Evolutionary conservation across 257 asterid species (phyloP).

Genomic region (Verbascum thapsus): DNA sequence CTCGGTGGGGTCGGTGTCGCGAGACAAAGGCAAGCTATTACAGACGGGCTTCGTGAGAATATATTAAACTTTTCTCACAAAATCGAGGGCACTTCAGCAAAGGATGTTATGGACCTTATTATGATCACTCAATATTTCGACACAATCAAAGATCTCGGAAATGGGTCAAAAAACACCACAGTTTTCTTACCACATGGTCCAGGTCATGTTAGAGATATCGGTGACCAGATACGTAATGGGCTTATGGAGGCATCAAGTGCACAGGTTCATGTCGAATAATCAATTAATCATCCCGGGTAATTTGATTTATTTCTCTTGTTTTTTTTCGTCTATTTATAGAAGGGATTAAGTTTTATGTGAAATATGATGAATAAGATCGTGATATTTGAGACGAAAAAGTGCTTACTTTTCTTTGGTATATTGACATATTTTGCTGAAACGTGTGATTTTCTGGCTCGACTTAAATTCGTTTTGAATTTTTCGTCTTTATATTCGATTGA

Average conservation of each 20-base stretch:
- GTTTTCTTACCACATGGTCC: slow-evolving; percentile 96
- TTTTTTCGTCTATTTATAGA: too few relatives aligned
- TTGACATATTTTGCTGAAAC: too few relatives aligned
- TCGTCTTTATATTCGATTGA: too few relatives aligned
- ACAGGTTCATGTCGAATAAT: slow-evolving; percentile 36
- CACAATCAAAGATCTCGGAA: slow-evolving; percentile 94
- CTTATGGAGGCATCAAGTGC: slow-evolving; percentile 83
- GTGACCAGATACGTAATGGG: slow-evolving; percentile 92
- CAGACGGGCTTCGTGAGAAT: slow-evolving; percentile 92
- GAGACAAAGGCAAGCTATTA: slow-evolving; percentile 96
- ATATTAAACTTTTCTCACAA: slow-evolving; percentile 87
- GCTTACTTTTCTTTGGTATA: too few relatives aligned
- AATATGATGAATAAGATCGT: too few relatives aligned
- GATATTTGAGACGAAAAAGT: too few relatives aligned
- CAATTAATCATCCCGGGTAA: too few relatives aligned
- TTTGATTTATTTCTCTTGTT: too few relatives aligned
- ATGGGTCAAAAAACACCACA: slow-evolving; percentile 82
- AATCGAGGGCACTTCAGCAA: slow-evolving; percentile 82
- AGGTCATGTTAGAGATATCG: slow-evolving; percentile 90
- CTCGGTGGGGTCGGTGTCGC: slow-evolving; percentile 99
- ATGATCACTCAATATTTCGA: slow-evolving; percentile 96
- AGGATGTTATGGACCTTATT: slow-evolving; percentile 97
- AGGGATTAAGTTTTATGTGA: too few relatives aligned
- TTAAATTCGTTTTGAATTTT: too few relatives aligned
- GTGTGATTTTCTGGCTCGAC: too few relatives aligned